Percentiles rank a stretch among this genome's conserved stretches.
phyloP scores from a whole-genome alignment of 2,329 filamentous ascomycete species.

The Leptodontidium sp. region DNA sequence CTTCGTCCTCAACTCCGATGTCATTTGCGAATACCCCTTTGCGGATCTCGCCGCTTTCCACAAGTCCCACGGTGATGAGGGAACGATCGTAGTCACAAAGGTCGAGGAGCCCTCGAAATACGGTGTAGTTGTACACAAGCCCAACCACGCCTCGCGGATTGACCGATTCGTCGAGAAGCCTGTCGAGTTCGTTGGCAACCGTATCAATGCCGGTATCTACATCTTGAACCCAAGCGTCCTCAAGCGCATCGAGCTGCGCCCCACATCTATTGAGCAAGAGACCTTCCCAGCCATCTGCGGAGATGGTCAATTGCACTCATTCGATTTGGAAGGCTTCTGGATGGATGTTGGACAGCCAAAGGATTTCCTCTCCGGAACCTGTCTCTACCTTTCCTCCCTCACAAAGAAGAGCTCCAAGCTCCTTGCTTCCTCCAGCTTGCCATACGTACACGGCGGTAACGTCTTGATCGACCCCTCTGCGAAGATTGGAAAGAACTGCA shows the following conservation, averaged over 20 bases:
- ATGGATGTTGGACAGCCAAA: conserved; percentile 99
- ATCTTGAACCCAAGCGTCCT: conserved; percentile 94
- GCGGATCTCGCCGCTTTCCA: conserved; percentile 89
- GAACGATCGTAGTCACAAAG: conserved; percentile 98
- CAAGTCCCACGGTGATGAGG: conserved; percentile 91
- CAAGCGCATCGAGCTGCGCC: conserved; percentile 90
- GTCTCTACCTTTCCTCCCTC: conserved; percentile 92
- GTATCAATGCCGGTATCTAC: conserved; percentile 98
- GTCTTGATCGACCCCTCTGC: conserved; percentile 93
- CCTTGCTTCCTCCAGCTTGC: conserved; percentile 75
- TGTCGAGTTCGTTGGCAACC: conserved; percentile 97
- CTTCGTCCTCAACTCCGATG: conserved; percentile 98
- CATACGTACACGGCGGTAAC: conserved; percentile 91
- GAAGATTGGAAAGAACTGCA: conserved; percentile 98
- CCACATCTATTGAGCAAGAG: conserved; percentile 98
- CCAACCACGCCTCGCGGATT: conserved; percentile 87
- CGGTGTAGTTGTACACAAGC: conserved; percentile 97
- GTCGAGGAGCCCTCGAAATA: conserved; percentile 99
- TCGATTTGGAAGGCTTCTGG: conserved; percentile 97
- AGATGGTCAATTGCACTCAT: conserved; percentile 92
- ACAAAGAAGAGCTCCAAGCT: conserved; percentile 89
- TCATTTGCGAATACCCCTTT: conserved; percentile 98
- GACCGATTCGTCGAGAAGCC: conserved; percentile 99
- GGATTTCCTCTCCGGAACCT: conserved; percentile 96
- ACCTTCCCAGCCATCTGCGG: conserved; percentile 94